These are phyloP conservation scores for Xylariomycetidae sp. DNA, from an alignment of 2,329 filamentous ascomycete genomes.

Conservation along the genomic window DNA sequence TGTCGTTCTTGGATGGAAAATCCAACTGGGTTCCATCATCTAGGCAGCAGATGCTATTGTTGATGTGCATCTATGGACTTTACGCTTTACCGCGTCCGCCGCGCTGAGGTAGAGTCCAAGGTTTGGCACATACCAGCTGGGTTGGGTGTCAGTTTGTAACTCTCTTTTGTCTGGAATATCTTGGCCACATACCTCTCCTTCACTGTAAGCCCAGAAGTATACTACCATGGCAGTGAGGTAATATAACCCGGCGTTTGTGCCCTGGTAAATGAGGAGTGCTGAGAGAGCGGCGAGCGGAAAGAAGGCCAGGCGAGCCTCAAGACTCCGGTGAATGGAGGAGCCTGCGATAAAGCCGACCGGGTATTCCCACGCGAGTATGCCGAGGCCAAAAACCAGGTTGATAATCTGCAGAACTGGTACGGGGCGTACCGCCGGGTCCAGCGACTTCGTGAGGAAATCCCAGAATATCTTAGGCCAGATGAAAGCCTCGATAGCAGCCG, in stretches of 20 bases:
- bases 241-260: conserved; percentile 86
- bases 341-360: conserved; percentile 74
- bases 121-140: conserved; percentile 61
- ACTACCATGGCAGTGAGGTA: conserved; percentile 79
- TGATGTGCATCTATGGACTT: too few species aligned
- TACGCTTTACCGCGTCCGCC: conserved; percentile 34
- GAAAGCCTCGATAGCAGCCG: conserved; percentile 76
- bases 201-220: conserved; percentile 96
- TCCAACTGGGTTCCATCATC: too few species aligned
- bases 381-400: conserved; percentile 76
- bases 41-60: too few species aligned
- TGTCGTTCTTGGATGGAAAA: too few species aligned
- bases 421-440: conserved; percentile 80
- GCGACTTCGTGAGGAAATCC: conserved; percentile 89
- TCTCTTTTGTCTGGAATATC: not conserved
- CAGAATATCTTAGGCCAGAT: conserved; percentile 99
- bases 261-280: conserved; percentile 79
- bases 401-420: conserved; percentile 84
- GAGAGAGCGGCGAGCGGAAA: conserved; percentile 73
- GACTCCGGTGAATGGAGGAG: conserved; percentile 72
- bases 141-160: conserved; percentile 3
- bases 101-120: conserved; percentile 63
- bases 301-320: conserved; percentile 77
- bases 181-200: conserved; percentile 74
- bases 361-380: conserved; percentile 86